phyloP scores from a whole-genome alignment of 192 early-diverging fungal species.

The Backusella tuberculispora region DNA sequence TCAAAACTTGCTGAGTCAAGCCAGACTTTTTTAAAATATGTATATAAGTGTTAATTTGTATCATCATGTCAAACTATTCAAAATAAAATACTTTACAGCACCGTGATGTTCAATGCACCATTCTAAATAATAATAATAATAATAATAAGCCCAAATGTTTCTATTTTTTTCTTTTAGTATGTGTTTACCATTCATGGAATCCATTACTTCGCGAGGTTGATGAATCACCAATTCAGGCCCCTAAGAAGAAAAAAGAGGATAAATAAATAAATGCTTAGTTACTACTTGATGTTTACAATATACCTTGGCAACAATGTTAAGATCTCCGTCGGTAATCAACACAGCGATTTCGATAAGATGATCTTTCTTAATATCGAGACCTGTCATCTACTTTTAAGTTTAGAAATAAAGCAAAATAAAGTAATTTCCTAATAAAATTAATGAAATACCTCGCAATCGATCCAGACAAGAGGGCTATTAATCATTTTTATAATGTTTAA shows the following conservation, averaged over 20 bases:
- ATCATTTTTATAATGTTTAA: constrained; percentile 30
- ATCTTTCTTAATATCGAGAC: constrained; percentile 71
- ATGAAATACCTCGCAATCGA: constrained; percentile 71
- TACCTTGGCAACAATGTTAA: constrained; percentile 82
- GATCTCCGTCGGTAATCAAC: constrained; percentile 86
- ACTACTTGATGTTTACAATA: background rate
- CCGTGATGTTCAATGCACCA: constrained; percentile 93
- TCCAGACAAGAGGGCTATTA: constrained; percentile 76
- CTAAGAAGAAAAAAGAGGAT: constrained; percentile 31
- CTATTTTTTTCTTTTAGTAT: background rate
- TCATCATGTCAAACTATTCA: background rate
- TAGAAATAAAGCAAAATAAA: background rate
- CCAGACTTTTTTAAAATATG: constrained; percentile 59
- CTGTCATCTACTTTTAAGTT: constrained; percentile 66
- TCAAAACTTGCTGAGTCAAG: constrained; percentile 74
- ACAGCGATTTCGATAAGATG: constrained; percentile 90
- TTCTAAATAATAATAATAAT: constrained; percentile 38
- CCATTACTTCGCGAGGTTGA: constrained; percentile 74
- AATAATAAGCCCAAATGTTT: background rate
- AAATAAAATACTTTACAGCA: constrained; percentile 47
- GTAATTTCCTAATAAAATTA: background rate
- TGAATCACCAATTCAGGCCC: constrained; percentile 75
- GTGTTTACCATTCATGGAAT: constrained; percentile 71
- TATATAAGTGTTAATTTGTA: background rate
- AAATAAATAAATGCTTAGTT: background rate